These are phyloP conservation scores for Vaccinium darrowii DNA, from an alignment of 148 eudicot species.

Conservation along the genomic window DNA sequence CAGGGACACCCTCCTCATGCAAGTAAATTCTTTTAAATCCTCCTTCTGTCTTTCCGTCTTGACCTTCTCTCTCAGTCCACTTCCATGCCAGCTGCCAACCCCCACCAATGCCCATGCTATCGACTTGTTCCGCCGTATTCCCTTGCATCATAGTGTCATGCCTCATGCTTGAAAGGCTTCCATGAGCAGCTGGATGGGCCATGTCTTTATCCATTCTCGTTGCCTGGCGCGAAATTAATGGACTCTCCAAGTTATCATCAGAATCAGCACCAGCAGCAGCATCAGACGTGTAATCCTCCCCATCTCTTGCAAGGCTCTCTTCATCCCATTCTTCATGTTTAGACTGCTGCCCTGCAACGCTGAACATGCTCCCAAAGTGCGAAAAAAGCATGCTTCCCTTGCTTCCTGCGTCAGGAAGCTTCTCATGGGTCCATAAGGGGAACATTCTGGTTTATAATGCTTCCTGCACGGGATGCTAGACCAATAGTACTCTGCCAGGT, in stretches of 20 bases:
- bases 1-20: conserved; percentile 61
- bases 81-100: conserved; percentile 95
- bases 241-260: conserved; percentile 66
- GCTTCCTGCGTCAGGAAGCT: conserved; percentile 63
- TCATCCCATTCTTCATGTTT: conserved; percentile 57
- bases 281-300: conserved; percentile 43
- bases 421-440: conserved; percentile 74
- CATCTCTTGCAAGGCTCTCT: conserved; percentile 44
- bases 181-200: conserved; percentile 36
- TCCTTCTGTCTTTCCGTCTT: conserved; percentile 51
- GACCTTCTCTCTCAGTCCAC: conserved; percentile 38
- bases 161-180: conserved; percentile 48
- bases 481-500: conserved; percentile 66
- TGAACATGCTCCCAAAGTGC: conserved; percentile 83
- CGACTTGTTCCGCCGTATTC: conserved; percentile 39
- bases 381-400: conserved; percentile 72
- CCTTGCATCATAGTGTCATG: conserved; percentile 39
- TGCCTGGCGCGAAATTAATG: conserved; percentile 65
- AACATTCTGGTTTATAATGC: conserved; percentile 50
- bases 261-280: conserved; percentile 46
- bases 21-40: conserved; percentile 71
- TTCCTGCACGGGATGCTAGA: conserved; percentile 54
- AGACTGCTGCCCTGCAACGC: conserved; percentile 34
- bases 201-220: conserved; percentile 48
- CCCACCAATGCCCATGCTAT: conserved; percentile 81